Evolutionary conservation across 1,139 yeast species (phyloP), one percentile per base, ranked within the genome.

Genomic region (Pichia cactophila): DNA sequence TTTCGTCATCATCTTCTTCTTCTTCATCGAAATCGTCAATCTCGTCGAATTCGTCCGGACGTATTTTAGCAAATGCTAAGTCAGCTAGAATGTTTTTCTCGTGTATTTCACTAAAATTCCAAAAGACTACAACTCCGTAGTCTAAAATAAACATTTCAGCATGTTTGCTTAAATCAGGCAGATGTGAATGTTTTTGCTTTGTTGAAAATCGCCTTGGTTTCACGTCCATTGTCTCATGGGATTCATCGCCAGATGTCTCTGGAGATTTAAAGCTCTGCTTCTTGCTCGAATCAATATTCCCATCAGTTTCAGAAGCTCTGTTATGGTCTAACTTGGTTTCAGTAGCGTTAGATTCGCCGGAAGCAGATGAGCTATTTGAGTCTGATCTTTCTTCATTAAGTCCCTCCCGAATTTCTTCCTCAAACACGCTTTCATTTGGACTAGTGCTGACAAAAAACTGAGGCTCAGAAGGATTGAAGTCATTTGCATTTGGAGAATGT

Each of bases 81-180:
- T 92, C 98, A 0, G 97, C 97, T 51, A 92, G 74, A 16, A 92
- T 81, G 59, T 90, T 92, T 69, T 90, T 89, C 62, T 92, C 98
- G 61, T 92, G 97, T 11, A 80, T 74, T 62, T 89, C 97, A 2
- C 94, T 83, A 58, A 92, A 89, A 63, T 92, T 92, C 98, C 98
- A 92, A 62, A 92, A 90, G 16, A 92, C 97, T 20, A 92, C 88
- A 26, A 92, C 95, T 16, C 98, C 98, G 62, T 92, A 92, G 49
- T 81, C 82, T 63, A 92, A 83, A 7, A 92, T 78, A 61, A 92
- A 92, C 74, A 92, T 77, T 61, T 92, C 97, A 0, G 96, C 97
- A 64, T 87, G 95, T 56, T 83, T 84, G 17, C 81, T 72, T 53
- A 80, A 71, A 54, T 81, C 86, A 1, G 76, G 69, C 26, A 62